A percentile compares a stretch with the other conserved stretches of the same genome.
Conservation (phyloP, 768 basidiomycete genomes). For the Coprinellus aureogranulatus region DNA sequence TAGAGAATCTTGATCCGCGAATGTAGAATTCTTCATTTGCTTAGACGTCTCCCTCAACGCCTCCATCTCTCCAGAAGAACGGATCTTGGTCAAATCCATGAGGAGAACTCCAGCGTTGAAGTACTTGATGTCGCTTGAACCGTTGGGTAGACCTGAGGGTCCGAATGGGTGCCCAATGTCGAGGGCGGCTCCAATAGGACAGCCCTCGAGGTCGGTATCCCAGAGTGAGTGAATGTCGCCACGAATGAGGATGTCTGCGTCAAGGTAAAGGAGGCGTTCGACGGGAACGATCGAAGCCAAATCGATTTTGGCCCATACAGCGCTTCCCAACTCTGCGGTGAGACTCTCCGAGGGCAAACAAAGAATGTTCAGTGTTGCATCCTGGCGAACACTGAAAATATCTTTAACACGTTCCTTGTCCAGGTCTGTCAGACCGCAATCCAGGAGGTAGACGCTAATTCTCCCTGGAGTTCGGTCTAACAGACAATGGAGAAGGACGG, state of each 20-base stretch:
- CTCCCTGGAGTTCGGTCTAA: constrained; percentile 33
- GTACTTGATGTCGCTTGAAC: constrained; percentile 28
- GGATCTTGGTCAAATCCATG: constrained; percentile 42
- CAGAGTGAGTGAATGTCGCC: constrained; percentile 40
- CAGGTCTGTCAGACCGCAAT: constrained; percentile 39
- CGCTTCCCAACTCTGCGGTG: constrained; percentile 21
- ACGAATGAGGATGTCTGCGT: constrained; percentile 50
- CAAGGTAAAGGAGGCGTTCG: constrained; percentile 51
- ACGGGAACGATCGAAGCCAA: constrained; percentile 44
- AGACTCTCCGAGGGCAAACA: constrained; percentile 30
- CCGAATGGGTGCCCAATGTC: constrained; percentile 55
- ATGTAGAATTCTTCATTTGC: constrained; percentile 28
- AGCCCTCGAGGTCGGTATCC: constrained; percentile 41
- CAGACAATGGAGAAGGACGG: constrained; percentile 45
- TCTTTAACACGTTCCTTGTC: constrained; percentile 33
- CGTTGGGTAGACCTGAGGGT: constrained; percentile 27
- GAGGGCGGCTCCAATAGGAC: constrained; percentile 40
- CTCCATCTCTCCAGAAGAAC: constrained; percentile 15
- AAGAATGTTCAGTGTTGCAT: constrained; percentile 44
- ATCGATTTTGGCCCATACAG: constrained; percentile 52
- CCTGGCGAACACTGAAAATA: constrained; percentile 19
- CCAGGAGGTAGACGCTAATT: constrained; percentile 49
- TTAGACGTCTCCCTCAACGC: constrained; percentile 25
- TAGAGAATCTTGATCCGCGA: constrained; percentile 50
- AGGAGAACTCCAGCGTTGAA: constrained; percentile 60